Evolutionary conservation across 148 eudicot genomes (phyloP).

Genomic region (Pouteria glomerata): DNA sequence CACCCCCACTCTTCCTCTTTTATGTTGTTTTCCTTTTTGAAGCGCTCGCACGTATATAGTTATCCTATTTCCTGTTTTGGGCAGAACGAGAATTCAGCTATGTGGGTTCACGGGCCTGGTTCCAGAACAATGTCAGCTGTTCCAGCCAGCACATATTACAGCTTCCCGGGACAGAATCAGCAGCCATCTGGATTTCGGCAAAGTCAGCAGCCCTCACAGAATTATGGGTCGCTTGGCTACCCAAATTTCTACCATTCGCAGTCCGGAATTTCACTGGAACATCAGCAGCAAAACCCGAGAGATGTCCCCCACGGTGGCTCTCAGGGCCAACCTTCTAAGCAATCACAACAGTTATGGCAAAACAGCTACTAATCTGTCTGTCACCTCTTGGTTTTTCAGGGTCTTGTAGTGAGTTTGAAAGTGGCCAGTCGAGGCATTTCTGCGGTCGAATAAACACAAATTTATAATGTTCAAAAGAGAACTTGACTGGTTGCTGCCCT

Average conservation of each 20-base stretch:
- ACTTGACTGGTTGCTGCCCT: constrained; percentile 40
- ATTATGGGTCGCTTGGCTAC: constrained; percentile 62
- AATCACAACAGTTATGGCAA: constrained; percentile 83
- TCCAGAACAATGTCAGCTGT: constrained; percentile 77
- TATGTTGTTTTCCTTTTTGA: background rate
- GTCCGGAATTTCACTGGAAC: constrained; percentile 58
- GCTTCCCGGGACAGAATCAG: constrained; percentile 57
- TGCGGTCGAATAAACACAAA: constrained; percentile 1
- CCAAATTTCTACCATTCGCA: constrained; percentile 79
- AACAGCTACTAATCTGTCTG: constrained; percentile 64
- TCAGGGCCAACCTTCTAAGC: constrained; percentile 78
- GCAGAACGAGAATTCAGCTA: constrained; percentile 40
- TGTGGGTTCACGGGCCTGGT: constrained; percentile 69
- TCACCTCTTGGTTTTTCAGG: constrained; percentile 37
- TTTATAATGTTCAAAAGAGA: constrained; percentile 5
- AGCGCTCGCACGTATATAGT: background rate
- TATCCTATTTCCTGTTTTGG: background rate
- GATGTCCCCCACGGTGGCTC: constrained; percentile 58
- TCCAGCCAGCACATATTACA: constrained; percentile 75
- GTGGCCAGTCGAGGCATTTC: constrained; percentile 24
- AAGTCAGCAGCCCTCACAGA: constrained; percentile 66
- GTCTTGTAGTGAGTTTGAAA: constrained; percentile 38
- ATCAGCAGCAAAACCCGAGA: constrained; percentile 75
- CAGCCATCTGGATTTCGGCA: constrained; percentile 66
- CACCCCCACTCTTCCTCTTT: background rate